Evolutionary conservation across 495 filamentous ascomycete species (phyloP).

Genomic region (Penicillium manginii): DNA sequence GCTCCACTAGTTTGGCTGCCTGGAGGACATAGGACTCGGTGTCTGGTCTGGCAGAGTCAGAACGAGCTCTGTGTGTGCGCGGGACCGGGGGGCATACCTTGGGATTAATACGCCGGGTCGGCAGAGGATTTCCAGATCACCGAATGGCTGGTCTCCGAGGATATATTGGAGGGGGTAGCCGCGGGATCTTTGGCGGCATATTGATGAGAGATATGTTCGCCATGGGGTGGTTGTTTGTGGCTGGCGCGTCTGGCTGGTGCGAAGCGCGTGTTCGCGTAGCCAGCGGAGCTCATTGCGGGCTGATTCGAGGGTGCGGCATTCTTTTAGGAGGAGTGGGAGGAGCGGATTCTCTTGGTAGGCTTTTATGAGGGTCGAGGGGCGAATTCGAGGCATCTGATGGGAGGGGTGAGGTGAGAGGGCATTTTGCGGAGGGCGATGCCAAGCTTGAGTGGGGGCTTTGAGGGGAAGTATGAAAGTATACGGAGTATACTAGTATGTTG

Average conservation of each 20-base stretch:
- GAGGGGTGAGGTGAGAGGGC: not conserved
- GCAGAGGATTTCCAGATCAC: conserved; percentile 78
- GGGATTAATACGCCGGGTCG: conserved; percentile 81
- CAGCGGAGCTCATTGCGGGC: conserved; percentile 84
- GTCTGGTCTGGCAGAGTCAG: conserved; percentile 52
- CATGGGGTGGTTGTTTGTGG: conserved; percentile 18
- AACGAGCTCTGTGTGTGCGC: too few relatives aligned
- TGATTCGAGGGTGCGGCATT: conserved; percentile 67
- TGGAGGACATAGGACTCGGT: conserved; percentile 70
- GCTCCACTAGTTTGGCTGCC: conserved; percentile 53
- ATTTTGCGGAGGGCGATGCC: too few relatives aligned
- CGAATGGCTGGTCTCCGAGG: conserved; percentile 87
- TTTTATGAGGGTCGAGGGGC: conserved; percentile 57
- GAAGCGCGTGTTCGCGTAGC: conserved; percentile 68
- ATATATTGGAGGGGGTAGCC: conserved; percentile 89
- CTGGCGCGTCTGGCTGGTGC: conserved; percentile 13
- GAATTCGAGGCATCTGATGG: conserved; percentile 74
- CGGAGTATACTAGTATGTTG: too few relatives aligned
- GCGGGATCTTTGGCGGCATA: conserved; percentile 60
- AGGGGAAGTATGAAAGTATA: too few relatives aligned
- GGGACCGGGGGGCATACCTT: too few relatives aligned
- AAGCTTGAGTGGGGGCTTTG: not conserved
- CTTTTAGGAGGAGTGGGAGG: conserved; percentile 68
- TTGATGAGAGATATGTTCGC: conserved; percentile 41
- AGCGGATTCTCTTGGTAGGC: conserved; percentile 60